Percentiles rank a stretch among this genome's conserved stretches.
phyloP scores from a whole-genome alignment of 805 yeast species.

The Millerozyma acaciae region DNA sequence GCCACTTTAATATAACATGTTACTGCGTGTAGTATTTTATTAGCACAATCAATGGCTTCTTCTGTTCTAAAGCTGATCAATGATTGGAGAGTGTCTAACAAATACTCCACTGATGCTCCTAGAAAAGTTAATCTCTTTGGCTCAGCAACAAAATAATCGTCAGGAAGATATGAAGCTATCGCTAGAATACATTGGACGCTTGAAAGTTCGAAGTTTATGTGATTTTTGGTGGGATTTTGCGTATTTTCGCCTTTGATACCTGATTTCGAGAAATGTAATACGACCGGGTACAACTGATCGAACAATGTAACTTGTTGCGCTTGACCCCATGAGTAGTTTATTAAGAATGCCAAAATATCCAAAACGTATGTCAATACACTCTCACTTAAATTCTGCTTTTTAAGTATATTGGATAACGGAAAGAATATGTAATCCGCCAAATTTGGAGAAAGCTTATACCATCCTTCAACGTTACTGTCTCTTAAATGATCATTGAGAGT shows the following conservation, averaged over 20 bases:
- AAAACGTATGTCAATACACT: constrained; percentile 20
- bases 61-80: constrained; percentile 9
- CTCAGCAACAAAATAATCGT: constrained; percentile 15
- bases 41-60: constrained; percentile 15
- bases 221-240: constrained; percentile 16
- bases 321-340: constrained; percentile 27
- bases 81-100: constrained; percentile 17
- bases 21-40: constrained; percentile 12
- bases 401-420: constrained; percentile 32
- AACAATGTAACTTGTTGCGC: constrained; percentile 18
- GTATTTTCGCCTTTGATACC: constrained; percentile 5
- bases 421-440: constrained; percentile 41
- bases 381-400: constrained; percentile 21
- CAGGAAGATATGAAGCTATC: constrained; percentile 16
- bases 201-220: constrained; percentile 12
- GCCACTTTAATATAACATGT: constrained; percentile 13
- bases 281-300: constrained; percentile 35
- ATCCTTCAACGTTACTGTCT: constrained; percentile 1
- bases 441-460: constrained; percentile 24
- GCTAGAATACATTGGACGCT: constrained; percentile 6
- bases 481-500: constrained; percentile 14
- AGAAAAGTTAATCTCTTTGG: constrained; percentile 20
- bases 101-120: constrained; percentile 25
- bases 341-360: constrained; percentile 25
- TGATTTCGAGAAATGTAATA: constrained; percentile 20